Conservation (phyloP, 75 land plant species). For the Picea glauca region DNA sequence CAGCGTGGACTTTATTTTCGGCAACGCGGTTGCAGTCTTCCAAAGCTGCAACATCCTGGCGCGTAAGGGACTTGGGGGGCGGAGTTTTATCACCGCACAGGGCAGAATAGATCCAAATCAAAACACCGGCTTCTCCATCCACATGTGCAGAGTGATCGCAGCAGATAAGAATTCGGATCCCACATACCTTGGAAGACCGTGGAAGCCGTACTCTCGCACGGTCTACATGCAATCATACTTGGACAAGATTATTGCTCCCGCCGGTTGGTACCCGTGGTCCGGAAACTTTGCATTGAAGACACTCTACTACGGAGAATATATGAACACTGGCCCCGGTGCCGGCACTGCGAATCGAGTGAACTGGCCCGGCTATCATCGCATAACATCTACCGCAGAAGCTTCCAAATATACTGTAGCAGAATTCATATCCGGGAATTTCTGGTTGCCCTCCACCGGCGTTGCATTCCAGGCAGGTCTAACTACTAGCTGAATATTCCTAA, state of each 20-base stretch:
- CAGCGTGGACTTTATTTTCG: constrained; percentile 36
- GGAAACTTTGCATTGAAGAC: constrained; percentile 11
- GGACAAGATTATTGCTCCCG: constrained; percentile 12
- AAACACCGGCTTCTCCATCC: constrained; percentile 34
- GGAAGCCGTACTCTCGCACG: constrained; percentile 20
- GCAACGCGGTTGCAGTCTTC: constrained; percentile 29
- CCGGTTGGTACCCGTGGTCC: constrained; percentile 34
- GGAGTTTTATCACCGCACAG: constrained; percentile 28
- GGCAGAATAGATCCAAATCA: constrained; percentile 22
- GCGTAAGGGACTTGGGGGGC: not conserved
- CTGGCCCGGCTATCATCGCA: constrained; percentile 15
- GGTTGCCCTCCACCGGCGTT: constrained; percentile 20
- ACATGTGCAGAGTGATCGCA: constrained; percentile 17
- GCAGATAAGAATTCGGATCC: constrained; percentile 8
- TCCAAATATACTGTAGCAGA: constrained; percentile 16
- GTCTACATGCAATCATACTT: constrained; percentile 23
- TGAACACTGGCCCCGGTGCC: constrained; percentile 32
- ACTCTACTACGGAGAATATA: constrained; percentile 34
- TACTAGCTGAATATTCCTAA: no score
- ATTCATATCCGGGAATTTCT: constrained; percentile 15
- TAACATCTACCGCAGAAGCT: constrained; percentile 1
- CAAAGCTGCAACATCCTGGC: constrained; percentile 28
- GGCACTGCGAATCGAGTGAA: constrained; percentile 15
- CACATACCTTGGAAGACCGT: constrained; percentile 34
- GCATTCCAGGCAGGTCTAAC: not conserved